phyloP scores from a whole-genome alignment of 202 grass and related monocot genomes.

The Carex sylvatica region DNA sequence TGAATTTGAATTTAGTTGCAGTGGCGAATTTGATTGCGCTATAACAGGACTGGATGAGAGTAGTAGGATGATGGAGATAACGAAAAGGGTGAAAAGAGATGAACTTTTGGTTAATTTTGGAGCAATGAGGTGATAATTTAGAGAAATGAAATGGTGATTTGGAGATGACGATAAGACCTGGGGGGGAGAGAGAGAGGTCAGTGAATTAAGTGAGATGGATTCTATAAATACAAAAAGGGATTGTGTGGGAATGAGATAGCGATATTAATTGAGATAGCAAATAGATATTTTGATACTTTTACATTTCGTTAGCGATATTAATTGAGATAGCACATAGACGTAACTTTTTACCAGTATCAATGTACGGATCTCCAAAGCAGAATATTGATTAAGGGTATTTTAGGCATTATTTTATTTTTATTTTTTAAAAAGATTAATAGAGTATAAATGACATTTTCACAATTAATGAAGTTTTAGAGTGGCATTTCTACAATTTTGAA shows the following conservation, averaged over 20 bases:
- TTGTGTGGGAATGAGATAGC: background rate
- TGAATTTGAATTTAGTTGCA: background rate
- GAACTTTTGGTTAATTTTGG: background rate
- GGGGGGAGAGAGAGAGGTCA: background rate
- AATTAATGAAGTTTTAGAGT: too few relatives aligned
- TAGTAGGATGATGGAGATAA: conserved; percentile 29
- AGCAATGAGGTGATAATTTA: background rate
- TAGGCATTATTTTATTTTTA: too few relatives aligned
- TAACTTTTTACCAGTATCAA: too few relatives aligned
- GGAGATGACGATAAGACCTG: background rate
- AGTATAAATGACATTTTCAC: too few relatives aligned
- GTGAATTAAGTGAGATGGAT: background rate
- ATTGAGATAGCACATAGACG: too few relatives aligned
- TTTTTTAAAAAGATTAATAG: too few relatives aligned
- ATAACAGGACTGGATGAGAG: conserved; percentile 7
- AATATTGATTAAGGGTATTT: too few relatives aligned
- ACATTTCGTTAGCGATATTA: too few relatives aligned
- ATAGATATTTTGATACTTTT: too few relatives aligned
- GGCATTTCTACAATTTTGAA: too few relatives aligned
- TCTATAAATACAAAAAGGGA: background rate
- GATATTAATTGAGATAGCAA: too few relatives aligned
- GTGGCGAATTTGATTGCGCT: conserved; percentile 16
- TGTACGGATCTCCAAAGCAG: too few relatives aligned
- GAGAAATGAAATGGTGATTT: background rate
- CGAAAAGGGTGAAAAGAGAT: background rate